These are phyloP conservation scores for Diaporthe citri DNA, from an alignment of 2,329 filamentous ascomycete species.

Conservation along the genomic window DNA sequence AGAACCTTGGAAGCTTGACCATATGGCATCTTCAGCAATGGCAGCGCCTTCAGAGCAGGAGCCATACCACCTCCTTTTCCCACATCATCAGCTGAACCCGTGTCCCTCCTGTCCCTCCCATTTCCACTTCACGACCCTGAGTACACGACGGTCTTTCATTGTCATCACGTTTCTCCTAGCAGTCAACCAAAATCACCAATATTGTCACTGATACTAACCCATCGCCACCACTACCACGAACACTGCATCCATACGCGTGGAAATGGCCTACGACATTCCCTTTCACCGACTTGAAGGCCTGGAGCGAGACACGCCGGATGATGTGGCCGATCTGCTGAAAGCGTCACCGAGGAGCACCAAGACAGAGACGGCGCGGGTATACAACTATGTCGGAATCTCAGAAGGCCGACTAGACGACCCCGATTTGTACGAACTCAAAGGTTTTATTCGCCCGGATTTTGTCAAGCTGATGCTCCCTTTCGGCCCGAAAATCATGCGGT, in stretches of 20 bases:
- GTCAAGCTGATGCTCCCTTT: neutral
- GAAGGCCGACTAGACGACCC: neutral
- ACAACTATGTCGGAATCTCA: neutral
- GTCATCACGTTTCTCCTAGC: neutral
- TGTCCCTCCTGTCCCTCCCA: neutral
- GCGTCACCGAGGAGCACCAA: neutral
- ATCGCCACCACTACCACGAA: neutral
- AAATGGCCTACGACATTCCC: neutral
- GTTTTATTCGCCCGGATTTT: neutral
- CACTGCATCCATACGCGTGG: neutral
- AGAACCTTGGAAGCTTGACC: neutral
- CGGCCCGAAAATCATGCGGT: slow-evolving; percentile 55
- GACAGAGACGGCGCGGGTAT: neutral
- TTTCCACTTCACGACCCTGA: neutral
- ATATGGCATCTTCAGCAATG: neutral
- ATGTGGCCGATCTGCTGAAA: neutral
- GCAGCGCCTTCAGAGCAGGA: no score
- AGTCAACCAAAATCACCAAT: neutral
- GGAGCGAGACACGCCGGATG: no score
- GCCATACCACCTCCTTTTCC: neutral
- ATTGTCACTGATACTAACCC: neutral
- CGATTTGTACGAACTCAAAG: neutral
- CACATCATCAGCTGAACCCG: neutral
- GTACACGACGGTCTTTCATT: no score
- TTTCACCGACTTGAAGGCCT: neutral